Evolutionary conservation across 768 basidiomycete species (phyloP), one percentile per base, ranked within the genome.

Genomic region (Boletus vinaceobasis): DNA sequence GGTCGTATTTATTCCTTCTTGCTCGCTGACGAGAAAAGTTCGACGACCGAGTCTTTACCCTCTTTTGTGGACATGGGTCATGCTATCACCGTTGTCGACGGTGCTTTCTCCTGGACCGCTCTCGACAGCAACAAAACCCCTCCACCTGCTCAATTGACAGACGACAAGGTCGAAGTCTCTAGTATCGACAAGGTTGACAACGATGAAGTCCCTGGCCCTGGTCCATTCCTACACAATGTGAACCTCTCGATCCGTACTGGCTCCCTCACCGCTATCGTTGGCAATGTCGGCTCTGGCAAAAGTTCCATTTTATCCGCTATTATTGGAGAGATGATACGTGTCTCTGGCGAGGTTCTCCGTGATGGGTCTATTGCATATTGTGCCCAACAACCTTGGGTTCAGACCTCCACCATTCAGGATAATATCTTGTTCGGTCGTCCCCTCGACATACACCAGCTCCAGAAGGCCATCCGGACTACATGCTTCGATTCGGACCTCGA

Each of bases 341-440:
- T 65, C 31, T 67, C 63, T 38, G 68, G 67, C 44, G 53, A 67
- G 35, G 55, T 65, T 42, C 21, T 37, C 40, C 59, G 57, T 26
- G 50, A 61, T 10, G 68, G 68, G 10, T 65, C 68, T 10, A 55
- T 70, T 48, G 69, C 66, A 27, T 70, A 70, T 55, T 71, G 67
- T 44, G 69, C 69, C 21, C 68, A 70, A 57, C 67, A 71, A 50
- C 64, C 68, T 17, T 70, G 68, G 68, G 52, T 69, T 50, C 69
- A 69, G 55, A 64, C 64, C 9, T 48, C 61, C 48, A 66, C 65
- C 13, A 69, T 69, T 33, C 68, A 70, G 49, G 68, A 71, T 33
- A 70, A 69, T 45, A 63, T 70, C 43, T 48, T 71, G 36, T 70
- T 71, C 21, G 68, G 68, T 35, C 66, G 61, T 32, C 63, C 69